phyloP scores from a whole-genome alignment of 169 alveolate genomes.

The Besnoitia besnoiti region DNA sequence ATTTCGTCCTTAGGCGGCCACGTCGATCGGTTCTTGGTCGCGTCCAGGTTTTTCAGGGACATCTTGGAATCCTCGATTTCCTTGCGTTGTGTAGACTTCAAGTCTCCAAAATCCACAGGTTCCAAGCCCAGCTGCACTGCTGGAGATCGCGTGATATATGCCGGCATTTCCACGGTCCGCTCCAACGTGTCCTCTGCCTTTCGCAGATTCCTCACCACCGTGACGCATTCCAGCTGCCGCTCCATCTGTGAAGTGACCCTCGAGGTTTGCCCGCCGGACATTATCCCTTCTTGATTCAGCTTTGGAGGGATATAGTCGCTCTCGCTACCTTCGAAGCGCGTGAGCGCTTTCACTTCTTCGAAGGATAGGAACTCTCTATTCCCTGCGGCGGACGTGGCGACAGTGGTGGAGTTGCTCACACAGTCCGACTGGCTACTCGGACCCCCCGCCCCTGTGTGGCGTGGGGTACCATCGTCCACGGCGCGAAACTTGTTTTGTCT shows the following conservation, averaged over 20 bases:
- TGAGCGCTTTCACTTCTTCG: not conserved
- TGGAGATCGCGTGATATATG: not conserved
- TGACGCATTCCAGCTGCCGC: not conserved
- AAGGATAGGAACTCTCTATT: not conserved
- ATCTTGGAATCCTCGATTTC: not conserved
- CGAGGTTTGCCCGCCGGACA: not conserved
- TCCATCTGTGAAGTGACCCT: slow-evolving; percentile 13
- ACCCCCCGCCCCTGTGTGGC: not conserved
- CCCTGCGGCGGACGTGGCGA: too few species aligned
- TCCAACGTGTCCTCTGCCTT: not conserved
- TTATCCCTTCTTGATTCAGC: not conserved
- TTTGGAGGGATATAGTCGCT: slow-evolving; percentile 20
- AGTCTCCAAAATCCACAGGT: not conserved
- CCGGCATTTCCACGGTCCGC: not conserved
- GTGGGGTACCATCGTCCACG: not conserved
- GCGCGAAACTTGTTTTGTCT: not conserved
- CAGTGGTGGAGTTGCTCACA: too few species aligned
- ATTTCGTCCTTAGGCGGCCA: slow-evolving; percentile 17
- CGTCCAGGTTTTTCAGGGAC: not conserved
- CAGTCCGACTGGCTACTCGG: too few species aligned
- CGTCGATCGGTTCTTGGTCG: not conserved
- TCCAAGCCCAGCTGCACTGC: not conserved
- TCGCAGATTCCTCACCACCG: not conserved
- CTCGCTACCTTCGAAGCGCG: not conserved
- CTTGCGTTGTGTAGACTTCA: not conserved